A percentile compares a stretch with the other conserved stretches of the same genome.
These are phyloP conservation scores for Penicillium crustosum DNA, from an alignment of 2,329 filamentous ascomycete species.

Conservation along the genomic window DNA sequence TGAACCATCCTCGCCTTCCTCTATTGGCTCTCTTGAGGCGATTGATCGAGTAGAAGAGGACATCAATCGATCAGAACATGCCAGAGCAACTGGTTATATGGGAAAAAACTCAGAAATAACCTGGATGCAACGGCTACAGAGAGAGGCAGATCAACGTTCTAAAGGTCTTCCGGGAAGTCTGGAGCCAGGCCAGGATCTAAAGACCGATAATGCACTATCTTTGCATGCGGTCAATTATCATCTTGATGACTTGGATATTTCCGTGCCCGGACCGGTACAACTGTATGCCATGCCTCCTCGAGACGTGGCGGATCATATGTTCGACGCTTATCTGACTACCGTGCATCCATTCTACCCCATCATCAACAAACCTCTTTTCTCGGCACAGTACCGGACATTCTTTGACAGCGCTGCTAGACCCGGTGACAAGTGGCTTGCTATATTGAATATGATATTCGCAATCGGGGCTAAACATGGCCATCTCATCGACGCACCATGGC, in stretches of 20 bases:
- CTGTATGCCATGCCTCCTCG: constrained; percentile 44
- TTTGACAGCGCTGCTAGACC: constrained; percentile 36
- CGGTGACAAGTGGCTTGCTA: constrained; percentile 46
- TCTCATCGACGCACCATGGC: constrained; percentile 44
- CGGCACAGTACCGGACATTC: constrained; percentile 42
- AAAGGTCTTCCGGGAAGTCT: constrained; percentile 30
- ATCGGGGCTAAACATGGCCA: constrained; percentile 47
- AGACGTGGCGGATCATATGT: constrained; percentile 42
- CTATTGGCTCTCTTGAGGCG: constrained; percentile 46
- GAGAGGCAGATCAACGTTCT: constrained; percentile 39
- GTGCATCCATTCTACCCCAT: constrained; percentile 48
- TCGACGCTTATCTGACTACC: constrained; percentile 44
- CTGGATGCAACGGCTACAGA: constrained; percentile 46
- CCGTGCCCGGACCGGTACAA: constrained; percentile 42
- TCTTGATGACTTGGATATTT: constrained; percentile 47
- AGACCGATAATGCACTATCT: constrained; percentile 34
- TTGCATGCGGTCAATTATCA: constrained; percentile 43
- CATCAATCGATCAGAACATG: constrained; percentile 38
- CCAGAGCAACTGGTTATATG: constrained; percentile 44
- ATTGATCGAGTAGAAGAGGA: constrained; percentile 50
- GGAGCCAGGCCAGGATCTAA: constrained; percentile 25
- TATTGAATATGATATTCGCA: constrained; percentile 49
- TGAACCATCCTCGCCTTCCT: constrained; percentile 32
- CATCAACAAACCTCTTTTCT: constrained; percentile 44
- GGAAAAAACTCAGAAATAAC: constrained; percentile 49